Base-by-base conservation (phyloP, 2,329 filamentous ascomycete species). In the Colletotrichum tamarilloi region DNA sequence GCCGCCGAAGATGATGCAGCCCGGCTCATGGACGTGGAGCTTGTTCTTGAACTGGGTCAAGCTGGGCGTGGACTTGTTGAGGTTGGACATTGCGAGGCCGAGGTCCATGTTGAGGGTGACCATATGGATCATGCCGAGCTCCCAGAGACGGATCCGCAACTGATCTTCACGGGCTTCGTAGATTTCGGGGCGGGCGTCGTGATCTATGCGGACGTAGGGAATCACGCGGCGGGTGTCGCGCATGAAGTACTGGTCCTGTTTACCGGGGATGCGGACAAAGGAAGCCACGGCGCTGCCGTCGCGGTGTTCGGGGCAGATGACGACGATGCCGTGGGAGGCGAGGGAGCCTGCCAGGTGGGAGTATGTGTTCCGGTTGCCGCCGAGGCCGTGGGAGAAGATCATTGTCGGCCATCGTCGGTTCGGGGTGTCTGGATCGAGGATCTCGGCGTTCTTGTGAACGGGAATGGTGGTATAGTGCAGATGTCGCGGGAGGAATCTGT, bases 311-410 rank as follows among this genome's bases (percentile, higher is more conserved):
- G 94, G 91, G 70, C 94, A 95, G 66, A 96, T 85, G 2, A 97
- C 94, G 8, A 97, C 90, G 26, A 95, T 87, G 53, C 95, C 95
- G 78, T 97, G 92, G 24, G 93, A 95, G 5, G 95, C 93, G 32
- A 97, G 84, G 0, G 93, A 94, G 19, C 93, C 93, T 22, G 89
- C 92, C 28, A 97, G 84, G 78, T 95, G 92, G n/a, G 94, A 96
- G 84, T 97, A 97, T 12, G 94, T 91, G 78, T 97, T 97, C 76
- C 94, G 89, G 73, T 90, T 92, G 49, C 95, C 95, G 49, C 93
- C 95, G 1, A 97, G 86, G 1, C 95, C 95, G 79, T 97, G 95
- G 1, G 94, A 97, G 82, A 97, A 97, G 75, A 97, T 86, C 85
- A 95, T 91, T 0, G 94, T 93, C 0, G 95, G 94, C 92, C 94